Evolutionary conservation across 2,329 filamentous ascomycete species (phyloP), one percentile per base, ranked within the genome.

Genomic region (Pestalotiopsis fici): DNA sequence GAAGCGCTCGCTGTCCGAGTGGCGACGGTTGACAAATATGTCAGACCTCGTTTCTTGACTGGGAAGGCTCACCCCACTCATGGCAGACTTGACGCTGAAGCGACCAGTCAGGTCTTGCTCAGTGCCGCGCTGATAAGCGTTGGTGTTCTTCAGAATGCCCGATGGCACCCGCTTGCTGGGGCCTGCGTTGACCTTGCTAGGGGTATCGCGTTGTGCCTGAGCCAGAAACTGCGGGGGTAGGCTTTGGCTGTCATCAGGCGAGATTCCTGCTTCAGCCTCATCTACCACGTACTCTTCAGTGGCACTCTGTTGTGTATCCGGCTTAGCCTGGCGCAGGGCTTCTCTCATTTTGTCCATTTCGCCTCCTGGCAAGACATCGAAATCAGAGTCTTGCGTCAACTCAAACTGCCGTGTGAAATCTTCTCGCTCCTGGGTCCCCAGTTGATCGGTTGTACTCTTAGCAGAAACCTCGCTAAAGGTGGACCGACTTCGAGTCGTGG

Each of bases 331-430:
- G 56, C 71, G 67, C 70, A 73, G 68, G 47, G 71, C 64, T 7
- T 71, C 67, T 43, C 70, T 65, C 56, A 72, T 27, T 43, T 67
- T 67, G 31, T 68, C 68, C 65, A 73, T 71, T 59, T 72, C 74
- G 64, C 73, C 74, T 57, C 72, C 69, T 39, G 75, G 74, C 70
- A 77, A 74, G 61, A 76, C 71, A 70, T 70, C 74, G 64, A 76
- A 77, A 63, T 77, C 75, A 15, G 77, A 77, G 23, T 75, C 78
- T 55, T 78, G 75, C 5, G 75, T 78, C 28, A 80, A 70, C 66
- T 80, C 72, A 57, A 80, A 73, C 67, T 80, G 76, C 59, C 74
- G 75, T 11, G 78, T 80, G 31, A 75, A 78, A 67, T 81, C 78
- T 11, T 81, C 79, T 61, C 80, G 76, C 47, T 77, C 72, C 56